phyloP scores from a whole-genome alignment of 352 stramenopile genomes.

The Globisporangium barbulae region DNA sequence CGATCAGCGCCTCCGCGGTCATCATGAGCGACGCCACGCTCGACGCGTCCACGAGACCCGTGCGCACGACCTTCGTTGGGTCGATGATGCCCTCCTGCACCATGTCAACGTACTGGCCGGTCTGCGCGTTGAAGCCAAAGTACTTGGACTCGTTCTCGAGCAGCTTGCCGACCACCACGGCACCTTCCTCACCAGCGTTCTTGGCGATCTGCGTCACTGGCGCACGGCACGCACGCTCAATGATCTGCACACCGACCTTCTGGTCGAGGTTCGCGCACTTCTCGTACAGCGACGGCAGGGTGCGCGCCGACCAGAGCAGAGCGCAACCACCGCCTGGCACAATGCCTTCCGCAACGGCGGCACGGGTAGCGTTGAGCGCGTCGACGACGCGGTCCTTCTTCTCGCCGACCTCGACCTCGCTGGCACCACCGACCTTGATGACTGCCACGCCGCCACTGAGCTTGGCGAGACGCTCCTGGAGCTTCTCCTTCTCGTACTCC shows the following conservation, averaged over 20 bases:
- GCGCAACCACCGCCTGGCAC: constrained; percentile 98
- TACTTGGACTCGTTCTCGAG: constrained; percentile 93
- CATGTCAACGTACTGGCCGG: constrained; percentile 97
- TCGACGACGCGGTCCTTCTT: constrained; percentile 99
- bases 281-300: constrained; percentile 87
- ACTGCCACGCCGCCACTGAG: constrained; percentile 98
- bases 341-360: constrained; percentile 98
- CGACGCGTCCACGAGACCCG: constrained; percentile 97
- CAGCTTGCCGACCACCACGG: constrained; percentile 98
- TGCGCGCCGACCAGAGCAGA: constrained; percentile 95
- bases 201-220: constrained; percentile 97
- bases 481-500: constrained; percentile 99
- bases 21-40: constrained; percentile 99
- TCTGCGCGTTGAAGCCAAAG: constrained; percentile 98
- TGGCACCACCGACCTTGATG: constrained; percentile 99
- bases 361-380: constrained; percentile 99
- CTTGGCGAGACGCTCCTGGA: constrained; percentile 99
- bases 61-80: constrained; percentile 98
- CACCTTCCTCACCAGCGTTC: constrained; percentile 98
- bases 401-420: constrained; percentile 98
- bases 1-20: constrained; percentile 99
- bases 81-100: constrained; percentile 98
- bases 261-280: constrained; percentile 95
- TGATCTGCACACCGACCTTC: constrained; percentile 98
- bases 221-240: constrained; percentile 92